Evolutionary conservation across 352 stramenopile genomes (phyloP).

Genomic region (Phytophthora colocasiae): DNA sequence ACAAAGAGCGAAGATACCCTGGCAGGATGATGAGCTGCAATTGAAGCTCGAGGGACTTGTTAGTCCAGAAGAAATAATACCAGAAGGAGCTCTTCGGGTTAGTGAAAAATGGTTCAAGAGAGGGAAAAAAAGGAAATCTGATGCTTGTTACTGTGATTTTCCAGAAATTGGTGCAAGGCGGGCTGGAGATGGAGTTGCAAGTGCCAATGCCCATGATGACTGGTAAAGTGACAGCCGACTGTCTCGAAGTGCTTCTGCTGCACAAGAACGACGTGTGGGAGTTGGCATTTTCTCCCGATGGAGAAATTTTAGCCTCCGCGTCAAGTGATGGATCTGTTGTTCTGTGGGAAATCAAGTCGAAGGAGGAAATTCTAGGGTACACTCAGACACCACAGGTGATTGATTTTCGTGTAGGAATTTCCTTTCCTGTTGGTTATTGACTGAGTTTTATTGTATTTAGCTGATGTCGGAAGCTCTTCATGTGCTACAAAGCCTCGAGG

Average conservation of each 20-base stretch:
- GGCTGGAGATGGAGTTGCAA: constrained; percentile 30
- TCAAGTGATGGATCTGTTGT: constrained; percentile 83
- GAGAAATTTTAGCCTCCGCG: constrained; percentile 76
- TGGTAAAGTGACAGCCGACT: constrained; percentile 40
- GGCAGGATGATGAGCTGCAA: constrained; percentile 57
- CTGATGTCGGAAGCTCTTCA: constrained; percentile 43
- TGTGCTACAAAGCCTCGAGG: constrained; percentile 53
- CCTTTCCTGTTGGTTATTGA: not conserved
- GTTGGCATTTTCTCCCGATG: constrained; percentile 83
- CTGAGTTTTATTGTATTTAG: not conserved
- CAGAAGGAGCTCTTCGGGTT: constrained; percentile 64
- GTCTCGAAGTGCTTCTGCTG: constrained; percentile 49
- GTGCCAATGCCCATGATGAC: constrained; percentile 12
- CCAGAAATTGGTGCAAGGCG: constrained; percentile 54
- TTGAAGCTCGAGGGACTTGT: constrained; percentile 59
- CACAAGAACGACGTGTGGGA: constrained; percentile 69
- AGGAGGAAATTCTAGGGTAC: constrained; percentile 5
- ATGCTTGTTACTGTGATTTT: not conserved
- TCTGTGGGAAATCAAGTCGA: constrained; percentile 64
- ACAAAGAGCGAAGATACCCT: constrained; percentile 42
- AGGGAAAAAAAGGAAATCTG: not conserved
- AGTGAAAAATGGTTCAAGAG: constrained; percentile 2
- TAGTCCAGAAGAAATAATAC: constrained; percentile 73
- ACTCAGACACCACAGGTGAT: constrained; percentile 19
- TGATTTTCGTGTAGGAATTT: too few species aligned